These are phyloP conservation scores for Linnemannia exigua DNA, from an alignment of 192 early-diverging fungal species.

Conservation along the genomic window DNA sequence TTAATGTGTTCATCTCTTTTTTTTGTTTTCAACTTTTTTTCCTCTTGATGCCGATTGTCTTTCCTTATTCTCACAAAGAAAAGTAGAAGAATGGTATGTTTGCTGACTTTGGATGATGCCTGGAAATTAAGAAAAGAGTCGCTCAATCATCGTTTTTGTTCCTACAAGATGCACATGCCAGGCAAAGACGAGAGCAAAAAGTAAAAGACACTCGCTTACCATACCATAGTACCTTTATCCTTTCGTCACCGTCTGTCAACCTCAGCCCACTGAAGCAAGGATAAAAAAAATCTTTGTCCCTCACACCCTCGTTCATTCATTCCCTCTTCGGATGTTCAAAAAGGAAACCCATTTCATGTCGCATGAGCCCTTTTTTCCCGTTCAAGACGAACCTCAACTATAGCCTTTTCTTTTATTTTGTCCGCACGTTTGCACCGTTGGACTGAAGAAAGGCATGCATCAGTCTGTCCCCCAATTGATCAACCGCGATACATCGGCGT, in stretches of 20 bases:
- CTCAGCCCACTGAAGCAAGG: background rate
- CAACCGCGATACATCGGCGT: no score
- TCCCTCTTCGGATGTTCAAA: slow-evolving; percentile 1
- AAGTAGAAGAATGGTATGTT: background rate
- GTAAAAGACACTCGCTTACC: background rate
- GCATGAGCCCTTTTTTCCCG: background rate
- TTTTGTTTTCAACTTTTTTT: background rate
- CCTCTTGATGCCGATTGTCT: background rate
- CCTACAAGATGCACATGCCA: background rate
- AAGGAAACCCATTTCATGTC: slow-evolving; percentile 1
- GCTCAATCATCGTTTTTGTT: background rate
- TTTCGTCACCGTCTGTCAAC: background rate
- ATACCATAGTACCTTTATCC: background rate
- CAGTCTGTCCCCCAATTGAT: no score
- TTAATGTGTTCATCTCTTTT: no score
- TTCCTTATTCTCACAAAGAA: background rate
- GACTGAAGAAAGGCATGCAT: no score
- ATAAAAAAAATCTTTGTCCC: background rate
- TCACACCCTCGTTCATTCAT: no score
- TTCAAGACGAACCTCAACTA: background rate
- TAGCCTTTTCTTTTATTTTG: background rate
- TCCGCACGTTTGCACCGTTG: no score
- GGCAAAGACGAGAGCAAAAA: background rate
- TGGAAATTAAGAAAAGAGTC: background rate
- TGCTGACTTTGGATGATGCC: background rate